phyloP scores from a whole-genome alignment of 78 protist genomes.

The Dictyostelium discoideum region DNA sequence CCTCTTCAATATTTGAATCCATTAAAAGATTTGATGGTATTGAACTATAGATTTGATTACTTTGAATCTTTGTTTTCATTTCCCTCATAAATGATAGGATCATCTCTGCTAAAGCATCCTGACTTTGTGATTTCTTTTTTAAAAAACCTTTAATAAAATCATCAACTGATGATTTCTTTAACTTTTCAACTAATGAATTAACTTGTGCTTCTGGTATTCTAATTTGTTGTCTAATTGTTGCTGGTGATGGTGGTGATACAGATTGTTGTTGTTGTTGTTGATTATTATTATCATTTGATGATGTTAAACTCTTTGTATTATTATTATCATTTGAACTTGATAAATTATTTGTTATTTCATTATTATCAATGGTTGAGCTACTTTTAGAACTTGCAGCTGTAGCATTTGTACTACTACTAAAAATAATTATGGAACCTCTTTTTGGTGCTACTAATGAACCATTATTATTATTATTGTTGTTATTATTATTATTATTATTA shows the following conservation, averaged over 20 bases:
- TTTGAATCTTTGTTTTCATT: constrained; percentile 50
- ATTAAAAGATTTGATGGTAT: background rate
- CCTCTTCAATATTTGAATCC: constrained; percentile 16
- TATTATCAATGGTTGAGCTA: background rate
- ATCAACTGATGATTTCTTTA: constrained; percentile 53
- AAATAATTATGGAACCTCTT: background rate
- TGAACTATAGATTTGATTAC: constrained; percentile 40
- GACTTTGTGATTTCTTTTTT: constrained; percentile 27
- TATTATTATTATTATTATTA: background rate
- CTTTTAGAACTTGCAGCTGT: background rate
- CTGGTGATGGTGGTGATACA: background rate
- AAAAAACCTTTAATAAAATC: constrained; percentile 44
- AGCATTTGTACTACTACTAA: background rate
- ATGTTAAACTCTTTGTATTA: background rate
- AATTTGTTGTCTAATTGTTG: background rate
- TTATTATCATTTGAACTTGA: background rate
- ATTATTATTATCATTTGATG: background rate
- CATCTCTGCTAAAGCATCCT: constrained; percentile 59
- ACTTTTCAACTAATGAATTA: constrained; percentile 39
- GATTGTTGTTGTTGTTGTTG: background rate
- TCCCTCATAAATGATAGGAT: constrained; percentile 67
- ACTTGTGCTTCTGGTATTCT: constrained; percentile 41
- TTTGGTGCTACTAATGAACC: background rate
- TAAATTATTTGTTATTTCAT: background rate
- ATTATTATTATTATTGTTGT: background rate